These are phyloP conservation scores for Tuber microsphaerosporum DNA, from an alignment of 495 filamentous ascomycete species.

Conservation along the genomic window DNA sequence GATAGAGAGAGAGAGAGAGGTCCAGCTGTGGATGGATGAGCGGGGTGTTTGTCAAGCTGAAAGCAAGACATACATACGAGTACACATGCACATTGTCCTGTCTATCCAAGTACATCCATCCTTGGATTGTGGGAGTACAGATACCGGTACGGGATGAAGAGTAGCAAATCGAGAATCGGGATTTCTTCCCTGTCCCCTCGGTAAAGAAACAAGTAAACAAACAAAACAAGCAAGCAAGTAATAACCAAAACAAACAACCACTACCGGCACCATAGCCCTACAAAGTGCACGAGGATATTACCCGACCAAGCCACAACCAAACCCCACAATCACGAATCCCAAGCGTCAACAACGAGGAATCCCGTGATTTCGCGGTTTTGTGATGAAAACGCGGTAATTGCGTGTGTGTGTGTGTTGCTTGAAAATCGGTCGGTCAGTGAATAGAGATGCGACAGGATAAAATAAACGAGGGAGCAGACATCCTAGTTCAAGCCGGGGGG, in stretches of 20 bases:
- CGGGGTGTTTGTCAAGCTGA: background rate
- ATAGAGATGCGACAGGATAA: background rate
- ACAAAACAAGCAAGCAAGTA: background rate
- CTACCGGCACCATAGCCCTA: background rate
- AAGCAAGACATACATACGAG: background rate
- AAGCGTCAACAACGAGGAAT: background rate
- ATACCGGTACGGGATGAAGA: no score
- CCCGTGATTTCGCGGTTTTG: background rate
- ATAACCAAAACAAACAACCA: background rate
- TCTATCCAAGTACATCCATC: background rate
- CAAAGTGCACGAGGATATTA: no score
- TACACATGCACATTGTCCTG: background rate
- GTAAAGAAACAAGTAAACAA: background rate
- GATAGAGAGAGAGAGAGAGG: background rate
- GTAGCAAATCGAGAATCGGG: background rate
- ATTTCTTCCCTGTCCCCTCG: background rate
- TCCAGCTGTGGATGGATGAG: background rate
- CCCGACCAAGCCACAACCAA: background rate
- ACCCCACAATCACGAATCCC: constrained; percentile 2
- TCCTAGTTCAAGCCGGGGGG: background rate
- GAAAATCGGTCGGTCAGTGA: background rate
- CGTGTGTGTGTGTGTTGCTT: background rate
- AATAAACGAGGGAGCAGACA: background rate
- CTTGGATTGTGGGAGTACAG: background rate
- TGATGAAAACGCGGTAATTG: background rate